Evolutionary conservation across 768 basidiomycete genomes (phyloP), one percentile per base, ranked within the genome.

Genomic region (Mycena epipterygia): DNA sequence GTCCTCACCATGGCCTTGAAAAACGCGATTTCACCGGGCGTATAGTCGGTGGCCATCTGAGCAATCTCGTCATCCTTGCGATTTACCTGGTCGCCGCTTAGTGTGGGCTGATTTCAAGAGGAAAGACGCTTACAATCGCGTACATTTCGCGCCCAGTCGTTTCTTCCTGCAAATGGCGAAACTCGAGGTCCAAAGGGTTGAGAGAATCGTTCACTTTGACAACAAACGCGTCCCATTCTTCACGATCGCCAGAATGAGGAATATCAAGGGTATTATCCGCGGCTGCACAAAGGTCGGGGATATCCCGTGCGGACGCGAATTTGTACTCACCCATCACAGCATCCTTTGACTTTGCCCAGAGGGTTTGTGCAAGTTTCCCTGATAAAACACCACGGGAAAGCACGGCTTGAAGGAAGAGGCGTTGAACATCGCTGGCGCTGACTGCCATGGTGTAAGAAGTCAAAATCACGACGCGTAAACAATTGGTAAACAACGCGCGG

Each of bases 11-110:
- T 84, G 5, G 90, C 89, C 81, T 91, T 95, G 86, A 96, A 96
- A 81, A 90, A 96, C 0, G 90, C 85, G 59, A 96, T 95, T 79
- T 97, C 95, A 35, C 84, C 81, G 0, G 94, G 84, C 2, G 87
- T 88, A 76, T 96, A 97, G 44, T 94, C 93, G 0, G 94, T 95
- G 4, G 95, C 95, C 77, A 94, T 81, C 77, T 95, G 95, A 0
- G 95, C 92, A 37, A 96, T 86, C 61, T 91, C 91, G 75, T 97
- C 95, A 21, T 90, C 91, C 70, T 90, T 93, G 12, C 87, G 83
- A 76, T 97, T 97, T 51, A 95, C 90, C 95, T 96, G 39, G 14
- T 11, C 5, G 2, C 8, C 5, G 32, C 52, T 62, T 25, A 62
- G 51, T 35, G 19, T 37, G 19, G 8, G 14, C 44, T 21, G 39